phyloP scores from a whole-genome alignment of 2,329 filamentous ascomycete species.

The Emydomyces testavorans region DNA sequence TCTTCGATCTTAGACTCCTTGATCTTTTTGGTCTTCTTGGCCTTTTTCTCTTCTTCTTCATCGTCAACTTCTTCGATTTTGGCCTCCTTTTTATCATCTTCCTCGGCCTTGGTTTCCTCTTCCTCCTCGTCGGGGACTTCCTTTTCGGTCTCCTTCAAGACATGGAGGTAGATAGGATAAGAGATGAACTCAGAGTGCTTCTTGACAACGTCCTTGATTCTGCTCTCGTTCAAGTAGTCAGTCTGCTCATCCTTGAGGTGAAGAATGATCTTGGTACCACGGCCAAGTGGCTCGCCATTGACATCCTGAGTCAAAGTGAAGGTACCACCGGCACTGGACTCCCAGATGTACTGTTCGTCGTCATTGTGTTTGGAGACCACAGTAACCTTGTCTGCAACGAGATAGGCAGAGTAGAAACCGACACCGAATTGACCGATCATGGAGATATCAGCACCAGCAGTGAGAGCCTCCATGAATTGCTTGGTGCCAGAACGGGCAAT shows the following conservation, averaged over 20 bases:
- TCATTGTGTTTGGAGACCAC: constrained; percentile 99
- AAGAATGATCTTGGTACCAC: constrained; percentile 95
- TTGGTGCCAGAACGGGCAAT: constrained; percentile 99
- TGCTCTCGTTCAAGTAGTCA: constrained; percentile 96
- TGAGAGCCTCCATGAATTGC: constrained; percentile 99
- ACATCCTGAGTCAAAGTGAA: constrained; percentile 89
- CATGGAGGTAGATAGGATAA: constrained; percentile 99
- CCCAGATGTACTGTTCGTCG: constrained; percentile 99
- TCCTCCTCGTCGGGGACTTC: constrained; percentile 96
- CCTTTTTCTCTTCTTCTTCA: constrained; percentile 72
- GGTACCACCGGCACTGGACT: constrained; percentile 92
- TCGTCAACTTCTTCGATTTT: constrained; percentile 89
- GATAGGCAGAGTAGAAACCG: constrained; percentile 99
- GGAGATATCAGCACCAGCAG: constrained; percentile 95
- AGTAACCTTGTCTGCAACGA: constrained; percentile 90
- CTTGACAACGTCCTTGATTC: constrained; percentile 99
- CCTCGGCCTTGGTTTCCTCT: constrained; percentile 49
- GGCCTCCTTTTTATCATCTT: constrained; percentile 81
- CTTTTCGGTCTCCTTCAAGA: constrained; percentile 97
- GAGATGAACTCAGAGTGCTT: constrained; percentile 99
- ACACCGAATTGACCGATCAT: constrained; percentile 99
- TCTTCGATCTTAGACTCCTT: constrained; percentile 98
- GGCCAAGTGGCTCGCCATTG: constrained; percentile 79
- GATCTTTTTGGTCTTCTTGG: constrained; percentile 98
- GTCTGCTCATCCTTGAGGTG: constrained; percentile 99